phyloP scores from a whole-genome alignment of 2,329 filamentous ascomycete genomes.

The Talaromyces atroroseus region DNA sequence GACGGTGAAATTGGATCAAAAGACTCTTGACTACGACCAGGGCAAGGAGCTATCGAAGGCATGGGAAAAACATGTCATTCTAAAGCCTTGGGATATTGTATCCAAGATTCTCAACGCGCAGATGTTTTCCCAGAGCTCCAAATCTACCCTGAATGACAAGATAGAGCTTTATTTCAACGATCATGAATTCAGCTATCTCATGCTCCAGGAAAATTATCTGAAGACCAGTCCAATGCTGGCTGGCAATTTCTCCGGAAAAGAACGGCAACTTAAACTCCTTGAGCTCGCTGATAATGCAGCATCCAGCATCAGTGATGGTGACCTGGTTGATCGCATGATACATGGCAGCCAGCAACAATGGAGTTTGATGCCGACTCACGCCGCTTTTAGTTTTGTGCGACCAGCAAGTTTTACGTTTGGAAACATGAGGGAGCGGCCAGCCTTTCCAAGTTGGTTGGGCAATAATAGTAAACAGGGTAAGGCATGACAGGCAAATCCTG shows the following conservation, averaged over 20 bases:
- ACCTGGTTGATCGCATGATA: slow-evolving; percentile 95
- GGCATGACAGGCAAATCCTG: slow-evolving; percentile 11
- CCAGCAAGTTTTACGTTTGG: slow-evolving; percentile 85
- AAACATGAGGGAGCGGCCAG: slow-evolving; percentile 62
- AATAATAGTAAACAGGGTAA: slow-evolving; percentile 85
- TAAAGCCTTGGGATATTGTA: slow-evolving; percentile 98
- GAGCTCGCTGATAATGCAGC: slow-evolving; percentile 84
- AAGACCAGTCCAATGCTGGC: slow-evolving; percentile 69
- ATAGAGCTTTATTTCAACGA: slow-evolving; percentile 99
- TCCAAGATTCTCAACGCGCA: slow-evolving; percentile 84
- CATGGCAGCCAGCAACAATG: slow-evolving; percentile 97
- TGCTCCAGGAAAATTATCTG: slow-evolving; percentile 98
- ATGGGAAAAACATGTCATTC: slow-evolving; percentile 94
- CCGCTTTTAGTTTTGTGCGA: slow-evolving; percentile 87
- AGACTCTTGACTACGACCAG: slow-evolving; percentile 73
- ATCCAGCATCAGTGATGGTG: slow-evolving; percentile 94
- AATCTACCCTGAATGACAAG: slow-evolving; percentile 89
- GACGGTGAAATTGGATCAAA: slow-evolving; percentile 82
- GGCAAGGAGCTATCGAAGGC: slow-evolving; percentile 93
- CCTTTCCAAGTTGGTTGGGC: slow-evolving; percentile 88
- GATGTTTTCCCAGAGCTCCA: slow-evolving; percentile 78
- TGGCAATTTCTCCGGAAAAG: slow-evolving; percentile 57
- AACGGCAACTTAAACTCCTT: slow-evolving; percentile 73
- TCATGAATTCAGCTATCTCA: slow-evolving; percentile 92
- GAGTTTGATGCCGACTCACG: slow-evolving; percentile 96